A percentile compares a stretch with the other conserved stretches of the same genome.
Evolutionary conservation across 2,329 filamentous ascomycete genomes (phyloP).

Genomic region (Rhexocercosporidium sp.): DNA sequence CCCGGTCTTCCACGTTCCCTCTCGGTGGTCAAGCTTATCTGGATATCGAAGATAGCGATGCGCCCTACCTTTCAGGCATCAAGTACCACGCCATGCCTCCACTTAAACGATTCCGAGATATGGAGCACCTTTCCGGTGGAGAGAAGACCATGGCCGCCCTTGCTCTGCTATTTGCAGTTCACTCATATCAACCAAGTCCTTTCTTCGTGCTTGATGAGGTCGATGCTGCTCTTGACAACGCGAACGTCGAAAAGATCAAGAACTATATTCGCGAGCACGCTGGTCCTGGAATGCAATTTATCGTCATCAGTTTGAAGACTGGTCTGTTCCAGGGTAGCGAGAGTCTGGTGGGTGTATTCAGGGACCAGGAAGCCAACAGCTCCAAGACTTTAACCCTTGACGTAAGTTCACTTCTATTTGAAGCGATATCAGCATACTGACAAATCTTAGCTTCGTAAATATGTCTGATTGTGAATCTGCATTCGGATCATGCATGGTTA

Average conservation of each 20-base stretch:
- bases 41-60: constrained; percentile 91
- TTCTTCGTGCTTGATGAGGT: constrained; percentile 99
- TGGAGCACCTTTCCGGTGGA: constrained; percentile 96
- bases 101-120: constrained; percentile 96
- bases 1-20: constrained; percentile 86
- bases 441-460: constrained; percentile 35
- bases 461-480: constrained; percentile 27
- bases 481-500: not conserved
- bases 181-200: constrained; percentile 92
- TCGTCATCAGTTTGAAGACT: constrained; percentile 95
- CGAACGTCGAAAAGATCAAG: constrained; percentile 94
- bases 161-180: constrained; percentile 94
- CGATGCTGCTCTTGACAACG: constrained; percentile 96
- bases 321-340: constrained; percentile 96
- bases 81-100: constrained; percentile 99
- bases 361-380: constrained; percentile 92
- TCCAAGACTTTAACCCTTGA: constrained; percentile 91
- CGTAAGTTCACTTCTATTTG: constrained; percentile 65
- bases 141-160: constrained; percentile 99
- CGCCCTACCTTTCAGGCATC: constrained; percentile 93
- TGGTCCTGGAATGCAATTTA: constrained; percentile 97
- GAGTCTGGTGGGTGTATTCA: constrained; percentile 92
- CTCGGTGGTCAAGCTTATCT: constrained; percentile 90
- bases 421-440: constrained; percentile 20
- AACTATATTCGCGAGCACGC: constrained; percentile 96